Conservation (phyloP, 495 filamentous ascomycete genomes). For the Staphylotrichum tortipilum region DNA sequence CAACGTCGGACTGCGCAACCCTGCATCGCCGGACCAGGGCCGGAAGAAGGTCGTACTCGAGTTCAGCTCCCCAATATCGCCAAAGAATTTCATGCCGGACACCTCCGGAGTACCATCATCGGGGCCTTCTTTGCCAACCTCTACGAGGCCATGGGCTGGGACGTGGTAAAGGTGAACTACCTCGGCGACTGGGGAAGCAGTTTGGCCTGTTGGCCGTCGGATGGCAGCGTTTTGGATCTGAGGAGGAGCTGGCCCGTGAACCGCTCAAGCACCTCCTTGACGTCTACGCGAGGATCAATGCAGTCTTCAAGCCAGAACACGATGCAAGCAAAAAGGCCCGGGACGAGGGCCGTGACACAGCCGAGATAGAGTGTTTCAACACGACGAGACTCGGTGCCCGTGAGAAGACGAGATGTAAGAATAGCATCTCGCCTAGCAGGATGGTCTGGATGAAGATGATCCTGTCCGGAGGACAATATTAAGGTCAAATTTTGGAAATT, state of each 20-base stretch:
- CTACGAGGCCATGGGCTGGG: constrained; percentile 52
- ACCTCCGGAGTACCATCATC: constrained; percentile 58
- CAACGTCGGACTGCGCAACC: constrained; percentile 50
- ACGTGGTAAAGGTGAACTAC: constrained; percentile 55
- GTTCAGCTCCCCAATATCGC: constrained; percentile 56
- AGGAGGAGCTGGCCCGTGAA: constrained; percentile 45
- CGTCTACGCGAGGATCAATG: constrained; percentile 54
- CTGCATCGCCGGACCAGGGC: constrained; percentile 27
- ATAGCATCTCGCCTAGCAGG: no score
- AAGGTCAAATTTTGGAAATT: no score
- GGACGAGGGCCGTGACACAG: constrained; percentile 41
- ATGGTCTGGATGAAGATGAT: no score
- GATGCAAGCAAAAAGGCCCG: constrained; percentile 38
- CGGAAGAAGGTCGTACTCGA: constrained; percentile 55
- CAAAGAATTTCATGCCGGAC: constrained; percentile 59
- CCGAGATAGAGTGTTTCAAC: constrained; percentile 38
- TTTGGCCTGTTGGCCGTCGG: constrained; percentile 53
- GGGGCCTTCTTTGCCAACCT: constrained; percentile 57
- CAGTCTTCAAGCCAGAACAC: constrained; percentile 46
- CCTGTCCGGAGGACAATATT: no score
- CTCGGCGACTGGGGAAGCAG: constrained; percentile 63
- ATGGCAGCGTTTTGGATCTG: constrained; percentile 50
- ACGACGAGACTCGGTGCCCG: no score
- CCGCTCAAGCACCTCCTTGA: constrained; percentile 56
- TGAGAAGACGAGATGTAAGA: no score